Evolutionary conservation across 305 asterid genomes (phyloP), one percentile per base, ranked within the genome.

Genomic region (Fraxinus paxiana): DNA sequence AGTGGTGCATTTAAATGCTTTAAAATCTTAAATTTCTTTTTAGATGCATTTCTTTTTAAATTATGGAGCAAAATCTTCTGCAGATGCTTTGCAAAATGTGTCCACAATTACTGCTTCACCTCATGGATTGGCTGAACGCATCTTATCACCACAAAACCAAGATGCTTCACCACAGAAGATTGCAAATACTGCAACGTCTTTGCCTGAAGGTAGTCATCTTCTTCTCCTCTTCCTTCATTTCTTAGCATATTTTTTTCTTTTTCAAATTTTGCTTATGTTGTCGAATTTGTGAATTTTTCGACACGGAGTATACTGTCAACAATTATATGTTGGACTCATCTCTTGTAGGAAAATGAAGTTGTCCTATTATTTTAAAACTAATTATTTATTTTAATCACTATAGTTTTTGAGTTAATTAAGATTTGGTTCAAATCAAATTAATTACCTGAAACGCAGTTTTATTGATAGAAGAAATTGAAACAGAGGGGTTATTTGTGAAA

Each of bases 171-270:
- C 83, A 6, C 85, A 59, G 31, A 74, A 12, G 35, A 74, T 26
- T 71, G 81, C 78, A 26, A 82, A 76, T 67, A 79, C 63, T 30
- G 51, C 84, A 81, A 81, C 75, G 24, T 78, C 86, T 15, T 38
- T 38, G 70, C 85, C 89, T 24, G 83, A 88, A 92, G 95, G 97
- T 94, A 24, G 6, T 75, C 56, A 2, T 43, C 78, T 34, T 17
- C 18, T 26, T 75, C 15, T 48, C 20, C 61, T 13, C 61, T n/a
- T 15, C 61, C 61, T 48, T 48, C 22, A n/a, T 15, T 48, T 48
- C 20, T 48, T 48, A 4, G 5, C 6, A 43, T 4, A 4, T 15
- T 15, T n/a, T 4, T 48, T n/a, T 0, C 0, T 48, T 48, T 48
- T 4, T 15, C 2, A n/a, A 15, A 4, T 48, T 48, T n/a, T 48